A percentile compares a stretch with the other conserved stretches of the same genome.
Evolutionary conservation across 371 early-diverging fungal genomes (phyloP).

Genomic region (Saksenaea oblongispora): DNA sequence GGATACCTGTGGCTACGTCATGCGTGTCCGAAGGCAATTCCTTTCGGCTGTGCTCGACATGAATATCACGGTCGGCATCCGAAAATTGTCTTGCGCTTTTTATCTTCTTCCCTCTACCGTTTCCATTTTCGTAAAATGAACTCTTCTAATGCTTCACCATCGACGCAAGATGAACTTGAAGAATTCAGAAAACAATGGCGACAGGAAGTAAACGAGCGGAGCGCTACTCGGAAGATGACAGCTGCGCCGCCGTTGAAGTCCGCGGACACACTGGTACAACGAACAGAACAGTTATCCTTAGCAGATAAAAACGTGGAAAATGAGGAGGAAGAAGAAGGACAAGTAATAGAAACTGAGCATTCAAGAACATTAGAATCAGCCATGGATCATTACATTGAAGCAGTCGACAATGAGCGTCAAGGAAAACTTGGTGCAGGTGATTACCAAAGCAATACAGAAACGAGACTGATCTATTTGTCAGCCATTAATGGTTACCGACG

Average conservation of each 20-base stretch:
- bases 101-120: not conserved
- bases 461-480: conserved; percentile 9
- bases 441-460: not conserved
- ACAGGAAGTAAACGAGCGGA: conserved; percentile 38
- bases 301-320: conserved; percentile 1
- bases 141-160: not conserved
- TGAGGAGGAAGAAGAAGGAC: conserved; percentile 13
- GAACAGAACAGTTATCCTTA: conserved; percentile 11
- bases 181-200: conserved; percentile 51
- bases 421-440: conserved; percentile 56
- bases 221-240: conserved; percentile 3
- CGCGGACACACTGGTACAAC: not conserved
- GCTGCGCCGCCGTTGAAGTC: conserved; percentile 9
- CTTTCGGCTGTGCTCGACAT: too few species aligned
- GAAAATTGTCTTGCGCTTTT: not conserved
- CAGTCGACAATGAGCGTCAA: conserved; percentile 51
- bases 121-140: not conserved
- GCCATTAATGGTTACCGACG: conserved; percentile 54
- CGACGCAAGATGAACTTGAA: conserved; percentile 29
- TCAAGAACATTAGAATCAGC: conserved; percentile 21
- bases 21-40: too few species aligned
- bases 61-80: not conserved
- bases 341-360: not conserved
- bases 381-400: conserved; percentile 50
- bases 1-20: too few species aligned